phyloP scores from a whole-genome alignment of 2,329 filamentous ascomycete genomes.

The Aspergillus ochraceus region DNA sequence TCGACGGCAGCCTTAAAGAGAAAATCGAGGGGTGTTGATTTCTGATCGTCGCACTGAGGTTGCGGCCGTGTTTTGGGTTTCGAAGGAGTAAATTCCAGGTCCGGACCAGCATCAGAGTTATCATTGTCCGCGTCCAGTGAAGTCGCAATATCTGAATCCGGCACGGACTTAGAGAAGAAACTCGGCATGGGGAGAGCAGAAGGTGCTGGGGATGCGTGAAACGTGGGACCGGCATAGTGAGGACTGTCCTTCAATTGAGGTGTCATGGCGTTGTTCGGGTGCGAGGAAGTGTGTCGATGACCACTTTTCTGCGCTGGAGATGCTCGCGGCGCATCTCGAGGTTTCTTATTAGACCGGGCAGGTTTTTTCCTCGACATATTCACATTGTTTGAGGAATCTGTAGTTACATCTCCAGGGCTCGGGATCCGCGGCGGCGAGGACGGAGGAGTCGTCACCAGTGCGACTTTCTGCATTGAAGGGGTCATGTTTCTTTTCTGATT shows the following conservation, averaged over 20 bases:
- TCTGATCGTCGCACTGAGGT: slow-evolving; percentile 41
- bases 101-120: slow-evolving; percentile 35
- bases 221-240: slow-evolving; percentile 84
- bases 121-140: slow-evolving; percentile 41
- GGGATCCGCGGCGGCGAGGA: slow-evolving; percentile 37
- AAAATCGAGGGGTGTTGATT: slow-evolving; percentile 79
- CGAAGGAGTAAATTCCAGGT: slow-evolving; percentile 42
- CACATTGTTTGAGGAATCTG: slow-evolving; percentile 31
- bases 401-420: slow-evolving; percentile 31
- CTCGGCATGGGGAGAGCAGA: slow-evolving; percentile 88
- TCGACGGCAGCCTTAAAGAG: slow-evolving; percentile 86
- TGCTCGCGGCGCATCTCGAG: slow-evolving; percentile 27
- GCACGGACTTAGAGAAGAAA: slow-evolving; percentile 76
- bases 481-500: slow-evolving; percentile 37
- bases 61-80: slow-evolving; percentile 44
- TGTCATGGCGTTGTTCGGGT: slow-evolving; percentile 41
- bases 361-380: slow-evolving; percentile 39
- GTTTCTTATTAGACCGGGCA: slow-evolving; percentile 37
- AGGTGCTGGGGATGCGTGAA: slow-evolving; percentile 90
- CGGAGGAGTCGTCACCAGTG: slow-evolving; percentile 34
- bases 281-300: slow-evolving; percentile 36
- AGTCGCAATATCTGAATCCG: slow-evolving; percentile 55
- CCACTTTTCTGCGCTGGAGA: slow-evolving; percentile 26
- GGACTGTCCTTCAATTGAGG: slow-evolving; percentile 40
- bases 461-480: slow-evolving; percentile 31